These are phyloP conservation scores for Saitozyma sp. DNA, from an alignment of 768 basidiomycete species.

Conservation along the genomic window DNA sequence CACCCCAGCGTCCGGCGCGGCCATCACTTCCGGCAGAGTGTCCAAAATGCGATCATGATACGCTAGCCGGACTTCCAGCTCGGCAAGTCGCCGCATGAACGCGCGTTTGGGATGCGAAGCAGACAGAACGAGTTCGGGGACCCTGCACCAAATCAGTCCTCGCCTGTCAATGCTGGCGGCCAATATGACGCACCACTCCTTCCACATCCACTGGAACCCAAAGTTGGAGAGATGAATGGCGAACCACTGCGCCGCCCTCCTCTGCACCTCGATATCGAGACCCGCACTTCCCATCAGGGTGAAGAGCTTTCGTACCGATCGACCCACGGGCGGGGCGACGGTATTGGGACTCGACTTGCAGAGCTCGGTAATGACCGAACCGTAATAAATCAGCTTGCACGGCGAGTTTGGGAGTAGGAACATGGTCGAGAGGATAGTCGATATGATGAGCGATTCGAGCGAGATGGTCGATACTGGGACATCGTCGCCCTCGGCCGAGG, in stretches of 20 bases:
- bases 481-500: constrained; percentile 60
- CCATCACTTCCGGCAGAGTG: constrained; percentile 74
- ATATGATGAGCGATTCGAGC: constrained; percentile 82
- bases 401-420: constrained; percentile 75
- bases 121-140: constrained; percentile 74
- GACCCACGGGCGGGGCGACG: constrained; percentile 93
- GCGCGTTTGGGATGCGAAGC: constrained; percentile 79
- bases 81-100: constrained; percentile 82
- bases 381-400: constrained; percentile 80
- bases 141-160: constrained; percentile 59
- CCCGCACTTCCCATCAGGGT: constrained; percentile 69
- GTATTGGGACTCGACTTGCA: constrained; percentile 91
- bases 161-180: neutral
- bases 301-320: constrained; percentile 87
- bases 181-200: constrained; percentile 74
- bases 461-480: constrained; percentile 73
- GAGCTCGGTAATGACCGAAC: constrained; percentile 82
- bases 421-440: constrained; percentile 73
- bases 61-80: constrained; percentile 84
- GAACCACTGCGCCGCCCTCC: constrained; percentile 92
- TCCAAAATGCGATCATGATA: constrained; percentile 91
- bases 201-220: constrained; percentile 98
- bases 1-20: constrained; percentile 70
- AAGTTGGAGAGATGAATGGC: constrained; percentile 96
- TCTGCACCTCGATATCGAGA: constrained; percentile 77